Evolutionary conservation across 2,329 filamentous ascomycete species (phyloP), one percentile per base, ranked within the genome.

Genomic region (Ophiostoma himal-ulmi): DNA sequence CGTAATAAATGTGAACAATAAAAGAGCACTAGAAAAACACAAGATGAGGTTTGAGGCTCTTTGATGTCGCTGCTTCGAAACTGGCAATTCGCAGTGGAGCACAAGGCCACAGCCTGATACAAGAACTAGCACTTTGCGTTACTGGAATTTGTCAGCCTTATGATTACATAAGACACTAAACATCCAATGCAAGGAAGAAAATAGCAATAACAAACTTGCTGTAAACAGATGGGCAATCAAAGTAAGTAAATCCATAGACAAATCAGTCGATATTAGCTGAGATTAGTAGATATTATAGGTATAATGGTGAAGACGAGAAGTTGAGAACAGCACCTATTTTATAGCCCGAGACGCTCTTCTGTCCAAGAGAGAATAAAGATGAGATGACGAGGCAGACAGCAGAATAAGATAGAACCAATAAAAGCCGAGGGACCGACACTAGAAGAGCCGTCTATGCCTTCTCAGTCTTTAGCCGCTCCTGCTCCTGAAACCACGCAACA

Each of bases 401-500:
- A 34, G 26, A 64, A 7, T 17, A 26, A 30, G n/a, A 57, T 20
- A 26, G 7, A 60, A 34, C 13, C 30, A 30, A 30, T 30, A 30
- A 30, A 30, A 30, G 1, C 30, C 3, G 30, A 30, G 30, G 3
- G 30, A 30, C 30, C 30, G 30, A 64, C 11, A 37, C 41, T 20
- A 36, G 30, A 17, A 13, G 14, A 10, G 11, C 20, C n/a, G 52
- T n/a, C 68, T 30, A 70, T 2, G 72, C 37, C 7, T 30, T 30
- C 30, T 30, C 71, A 1, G 52, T n/a, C 69, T 71, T 70, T 20
- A 67, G n/a, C 75, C 82, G 81, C 73, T 85, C 82, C 75, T 86
- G 81, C 72, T 85, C 84, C 69, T 86, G 72, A 68, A 84, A 84
- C 84, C 85, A 88, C 70, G 78, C 77, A 22, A 88, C 85, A 11